Evolutionary conservation across 192 early-diverging fungal species (phyloP), one percentile per base, ranked within the genome.

Genomic region (Chytriomyces sp.): DNA sequence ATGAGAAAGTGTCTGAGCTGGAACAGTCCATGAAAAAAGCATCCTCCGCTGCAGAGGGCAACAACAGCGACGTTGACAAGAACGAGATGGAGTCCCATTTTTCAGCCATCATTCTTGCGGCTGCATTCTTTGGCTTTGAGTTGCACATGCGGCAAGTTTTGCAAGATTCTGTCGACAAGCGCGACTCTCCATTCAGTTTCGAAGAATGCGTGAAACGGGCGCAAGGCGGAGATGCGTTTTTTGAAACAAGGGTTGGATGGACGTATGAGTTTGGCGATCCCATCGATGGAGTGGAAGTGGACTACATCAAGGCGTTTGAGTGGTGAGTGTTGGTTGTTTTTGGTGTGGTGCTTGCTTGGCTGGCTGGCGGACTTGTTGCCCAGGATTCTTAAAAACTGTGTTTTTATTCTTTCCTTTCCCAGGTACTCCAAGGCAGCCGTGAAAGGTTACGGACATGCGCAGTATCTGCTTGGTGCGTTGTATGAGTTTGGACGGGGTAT

Each of bases 391-490:
- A 1, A 57, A 13, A 20, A 57, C 20, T 57, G 35, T 57, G 35
- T 57, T 57, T 57, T 57, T n/a, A 57, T 57, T 13, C 0, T 57
- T 57, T 57, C 13, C 53, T 3, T n/a, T 1, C 13, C 13, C 20
- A 57, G 53, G 53, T 57, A 57, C 53, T 57, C 53, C 53, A 57
- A 57, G 53, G 53, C 53, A 3, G 53, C 53, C 20, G 53, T 57
- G 53, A 13, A 57, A 57, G 53, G 53, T 1, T 13, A 57, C 53
- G 16, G 53, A 20, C 53, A 57, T 20, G 53, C 53, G 13, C 53
- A 57, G 5, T 57, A 57, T 20, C 53, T 57, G 16, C 53, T 57
- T 57, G 53, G 53, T 0, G 13, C 16, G 3, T 57, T 57, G 53
- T 57, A 57, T 20, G 53, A 57, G 53, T 57, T 57, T 57, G 53